Evolutionary conservation across 2,329 filamentous ascomycete species (phyloP).

Genomic region (Paradendryphiella salina): DNA sequence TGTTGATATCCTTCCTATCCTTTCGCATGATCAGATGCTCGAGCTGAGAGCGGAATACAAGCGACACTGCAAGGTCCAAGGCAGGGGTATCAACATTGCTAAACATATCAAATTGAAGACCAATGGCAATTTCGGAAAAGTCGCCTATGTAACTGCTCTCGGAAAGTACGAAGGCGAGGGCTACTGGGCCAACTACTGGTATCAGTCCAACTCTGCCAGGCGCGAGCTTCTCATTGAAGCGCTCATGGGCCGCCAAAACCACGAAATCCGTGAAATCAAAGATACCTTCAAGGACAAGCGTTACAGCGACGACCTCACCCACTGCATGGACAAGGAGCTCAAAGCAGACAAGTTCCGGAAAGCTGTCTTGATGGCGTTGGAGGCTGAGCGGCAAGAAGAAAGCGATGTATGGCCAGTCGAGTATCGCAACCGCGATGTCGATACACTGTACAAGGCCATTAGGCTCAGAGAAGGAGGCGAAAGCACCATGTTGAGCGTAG

Average conservation of each 20-base stretch:
- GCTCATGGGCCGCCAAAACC: conserved; percentile 85
- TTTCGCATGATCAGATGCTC: conserved; percentile 86
- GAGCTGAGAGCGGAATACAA: conserved; percentile 90
- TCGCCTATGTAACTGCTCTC: conserved; percentile 84
- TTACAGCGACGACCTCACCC: conserved; percentile 76
- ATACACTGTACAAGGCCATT: conserved; percentile 69
- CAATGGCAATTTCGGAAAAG: conserved; percentile 79
- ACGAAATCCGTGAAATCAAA: conserved; percentile 86
- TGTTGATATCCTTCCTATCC: conserved; percentile 78
- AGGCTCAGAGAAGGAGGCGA: conserved; percentile 78
- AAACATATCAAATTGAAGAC: conserved; percentile 86
- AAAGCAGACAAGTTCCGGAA: conserved; percentile 96
- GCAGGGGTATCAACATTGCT: conserved; percentile 79
- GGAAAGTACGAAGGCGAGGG: conserved; percentile 91
- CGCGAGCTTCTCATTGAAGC: conserved; percentile 90
- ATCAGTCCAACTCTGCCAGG: conserved; percentile 81
- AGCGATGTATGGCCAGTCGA: conserved; percentile 64
- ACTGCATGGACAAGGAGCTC: conserved; percentile 89
- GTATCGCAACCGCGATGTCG: conserved; percentile 65
- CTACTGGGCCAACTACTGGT: conserved; percentile 99
- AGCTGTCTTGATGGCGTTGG: conserved; percentile 80
- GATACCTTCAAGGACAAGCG: conserved; percentile 88
- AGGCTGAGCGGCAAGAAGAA: conserved; percentile 83
- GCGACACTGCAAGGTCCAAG: conserved; percentile 78
- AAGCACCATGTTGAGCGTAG: conserved; percentile 81